Base-by-base conservation (phyloP, 2,329 filamentous ascomycete species). In the Mycosphaerella arachidis region DNA sequence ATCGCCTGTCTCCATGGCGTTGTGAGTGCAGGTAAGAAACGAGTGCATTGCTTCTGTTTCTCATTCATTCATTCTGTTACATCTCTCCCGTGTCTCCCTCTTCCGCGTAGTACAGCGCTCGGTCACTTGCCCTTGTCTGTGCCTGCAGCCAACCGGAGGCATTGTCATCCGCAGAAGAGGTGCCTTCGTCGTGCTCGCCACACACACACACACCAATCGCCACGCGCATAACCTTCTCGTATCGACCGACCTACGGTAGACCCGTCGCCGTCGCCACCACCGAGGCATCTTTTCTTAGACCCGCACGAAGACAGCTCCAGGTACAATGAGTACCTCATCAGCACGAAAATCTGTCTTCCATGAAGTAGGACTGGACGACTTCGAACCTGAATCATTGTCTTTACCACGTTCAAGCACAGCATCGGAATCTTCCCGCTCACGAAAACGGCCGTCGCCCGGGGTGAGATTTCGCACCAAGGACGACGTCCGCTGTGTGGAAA, bases 401-500 rank as follows among this genome's bases (percentile, higher is more conserved):
- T 43, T 13, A 43, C 29, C 24, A 18, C 29, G 50, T 24, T 51
- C 45, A 30, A 53, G 33, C 29, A 56, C 58, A 13, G 10, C 51
- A 24, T 58, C 50, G 3, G 31, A 24, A 10, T 56, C 58, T 48
- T 53, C 31, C 8, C 48, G 30, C 48, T 20, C 31, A 55, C 60
- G 56, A 31, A 52, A 35, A 31, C 46, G 59, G 45, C 62, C 64
- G n/a, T 48, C 57, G 20, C 57, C 48, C 16, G 52, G 55, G n/a
- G 66, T 71, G 29, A 66, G 69, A 13, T 71, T 69, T 55, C 65
- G 65, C n/a, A 71, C 65, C 58, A 61, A 64, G 48, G 64, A 70
- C 61, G 68, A 71, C 56, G 64, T 71, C 37, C 66, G 66, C 48
- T 60, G 70, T 33, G 59, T 65, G 13, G 61, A 67, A 33, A 62